Base-by-base conservation (phyloP, 1,139 yeast species). In the Geotrichum klebahnii region DNA sequence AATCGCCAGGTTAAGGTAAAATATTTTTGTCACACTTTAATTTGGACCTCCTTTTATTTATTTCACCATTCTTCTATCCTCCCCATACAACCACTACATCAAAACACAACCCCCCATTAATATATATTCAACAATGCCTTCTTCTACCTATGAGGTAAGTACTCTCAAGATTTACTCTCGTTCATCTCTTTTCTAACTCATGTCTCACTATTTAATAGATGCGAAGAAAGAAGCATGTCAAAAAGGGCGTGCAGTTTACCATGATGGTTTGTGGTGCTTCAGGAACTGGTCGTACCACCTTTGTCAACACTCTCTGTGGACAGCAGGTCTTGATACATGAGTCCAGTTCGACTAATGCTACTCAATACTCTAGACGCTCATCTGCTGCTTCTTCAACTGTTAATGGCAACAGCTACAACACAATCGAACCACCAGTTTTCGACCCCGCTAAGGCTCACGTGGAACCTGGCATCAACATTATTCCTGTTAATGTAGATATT, bases 291-390 rank as follows among this genome's bases (percentile, higher is more conserved):
- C 82, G 87, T 62, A 78, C 94, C 3, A 80, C 94, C 0, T 86
- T 87, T 62, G 75, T 87, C 55, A 85, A 87, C 67, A 79, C 90
- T 50, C 70, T 89, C 50, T 89, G 97, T 70, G 95, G 95, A 36
- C 94, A 88, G 53, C 80, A 83, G 57, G 81, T 80, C n/a, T 81
- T 81, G 22, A 76, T 58, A 6, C 37, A 31, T 17, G 60, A 54
- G 39, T 33, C 50, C 22, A 17, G 16, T 14, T 12, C 42, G 14
- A 38, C 26, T 12, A 26, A 32, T 6, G 19, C 31, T 5, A n/a
- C 14, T 6, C 28, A 28, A 5, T 29, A 17, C 24, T 16, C 9
- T 12, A 37, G 49, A 17, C 23, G 38, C 12, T 31, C 37, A 2
- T 46, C 49, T 5, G 49, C 38, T 23, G 35, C 44, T 2, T 44